These are phyloP conservation scores for Kalmusia sp. DNA, from an alignment of 2,329 filamentous ascomycete species.

Conservation along the genomic window DNA sequence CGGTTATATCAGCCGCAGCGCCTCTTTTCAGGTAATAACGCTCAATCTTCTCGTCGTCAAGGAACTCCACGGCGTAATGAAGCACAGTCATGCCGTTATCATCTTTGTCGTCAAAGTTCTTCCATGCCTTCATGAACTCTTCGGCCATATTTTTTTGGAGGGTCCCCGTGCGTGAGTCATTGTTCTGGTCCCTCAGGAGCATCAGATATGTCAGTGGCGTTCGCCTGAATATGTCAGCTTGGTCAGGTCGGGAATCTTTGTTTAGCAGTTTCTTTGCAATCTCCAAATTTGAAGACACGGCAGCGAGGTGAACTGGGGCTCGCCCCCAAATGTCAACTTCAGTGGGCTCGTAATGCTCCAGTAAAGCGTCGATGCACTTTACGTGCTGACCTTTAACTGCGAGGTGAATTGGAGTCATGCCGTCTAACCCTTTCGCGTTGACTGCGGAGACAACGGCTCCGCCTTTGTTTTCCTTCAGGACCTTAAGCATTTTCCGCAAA, in stretches of 20 bases:
- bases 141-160: too few relatives aligned
- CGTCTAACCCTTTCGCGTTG: not conserved
- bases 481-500: not conserved
- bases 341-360: not conserved
- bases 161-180: too few relatives aligned
- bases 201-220: too few relatives aligned
- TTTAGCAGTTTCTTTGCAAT: not conserved
- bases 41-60: too few relatives aligned
- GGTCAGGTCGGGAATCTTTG: not conserved
- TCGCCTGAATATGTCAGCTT: too few relatives aligned
- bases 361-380: not conserved
- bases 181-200: too few relatives aligned
- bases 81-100: too few relatives aligned
- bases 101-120: too few relatives aligned
- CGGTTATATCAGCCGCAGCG: too few relatives aligned
- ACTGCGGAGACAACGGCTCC: not conserved
- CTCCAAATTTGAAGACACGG: not conserved
- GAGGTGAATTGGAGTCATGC: not conserved
- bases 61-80: too few relatives aligned
- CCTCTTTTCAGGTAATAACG: too few relatives aligned
- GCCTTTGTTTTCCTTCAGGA: not conserved
- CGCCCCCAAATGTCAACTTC: not conserved
- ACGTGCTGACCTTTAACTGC: not conserved
- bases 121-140: too few relatives aligned
- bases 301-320: not conserved